Evolutionary conservation across 257 asterid species (phyloP).

Genomic region (Gynochthodes officinalis): DNA sequence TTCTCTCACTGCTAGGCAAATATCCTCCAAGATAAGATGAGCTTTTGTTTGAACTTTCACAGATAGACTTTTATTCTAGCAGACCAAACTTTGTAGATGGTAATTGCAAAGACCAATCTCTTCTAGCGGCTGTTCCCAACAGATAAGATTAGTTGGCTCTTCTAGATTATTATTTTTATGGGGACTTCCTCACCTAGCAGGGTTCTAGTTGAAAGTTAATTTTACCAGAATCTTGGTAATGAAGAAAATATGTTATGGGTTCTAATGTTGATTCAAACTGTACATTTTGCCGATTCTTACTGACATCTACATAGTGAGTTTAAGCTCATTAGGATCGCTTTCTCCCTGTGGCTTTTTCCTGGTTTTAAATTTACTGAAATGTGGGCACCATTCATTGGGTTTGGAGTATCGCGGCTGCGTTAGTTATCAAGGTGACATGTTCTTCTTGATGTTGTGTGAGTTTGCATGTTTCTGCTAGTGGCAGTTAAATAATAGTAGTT

Average conservation of each 20-base stretch:
- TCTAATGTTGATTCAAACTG: neutral
- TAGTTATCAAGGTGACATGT: neutral
- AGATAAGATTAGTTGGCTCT: too few species aligned
- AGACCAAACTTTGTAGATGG: too few species aligned
- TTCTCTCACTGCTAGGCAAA: too few species aligned
- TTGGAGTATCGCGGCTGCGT: neutral
- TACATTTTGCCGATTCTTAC: neutral
- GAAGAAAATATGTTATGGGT: neutral
- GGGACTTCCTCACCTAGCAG: neutral
- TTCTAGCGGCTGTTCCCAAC: too few species aligned
- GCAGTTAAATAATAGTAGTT: neutral
- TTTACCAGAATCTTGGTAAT: neutral
- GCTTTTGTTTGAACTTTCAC: too few species aligned
- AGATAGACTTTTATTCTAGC: too few species aligned
- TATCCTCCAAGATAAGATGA: too few species aligned
- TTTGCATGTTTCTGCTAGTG: neutral
- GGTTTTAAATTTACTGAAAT: neutral
- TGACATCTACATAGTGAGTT: neutral
- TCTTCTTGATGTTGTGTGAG: neutral
- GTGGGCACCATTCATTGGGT: neutral
- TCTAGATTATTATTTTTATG: too few species aligned
- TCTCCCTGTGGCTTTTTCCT: neutral
- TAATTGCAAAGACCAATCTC: too few species aligned
- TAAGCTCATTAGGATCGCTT: neutral
- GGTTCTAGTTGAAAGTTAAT: neutral